Base-by-base conservation (phyloP, 1,284 basidiomycete genomes). In the Sporisorium sorghi region DNA sequence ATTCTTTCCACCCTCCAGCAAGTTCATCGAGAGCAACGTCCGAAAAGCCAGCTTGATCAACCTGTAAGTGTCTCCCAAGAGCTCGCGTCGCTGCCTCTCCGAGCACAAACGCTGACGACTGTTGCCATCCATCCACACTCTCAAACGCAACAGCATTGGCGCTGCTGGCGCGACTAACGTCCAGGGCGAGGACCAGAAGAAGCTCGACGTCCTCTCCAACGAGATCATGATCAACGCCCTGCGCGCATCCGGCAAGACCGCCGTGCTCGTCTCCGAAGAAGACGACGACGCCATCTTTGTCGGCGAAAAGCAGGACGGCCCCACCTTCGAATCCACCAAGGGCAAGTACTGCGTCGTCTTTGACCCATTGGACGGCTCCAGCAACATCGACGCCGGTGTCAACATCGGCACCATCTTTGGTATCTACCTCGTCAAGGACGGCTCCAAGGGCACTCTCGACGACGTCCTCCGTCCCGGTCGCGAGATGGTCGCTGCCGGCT, bases 321-420 rank as follows among this genome's bases (percentile, higher is more conserved):
- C 71, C 24, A 84, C 84, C 37, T 79, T 85, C 46, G 82, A 77
- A 11, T 56, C 70, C 23, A 58, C 58, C 52, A 63, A 63, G 47
- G 83, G 81, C 59, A 81, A 82, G 94, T 87, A 87, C 87, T 97
- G 94, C 81, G 94, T 98, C 79, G 97, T 99, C 10, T 99, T 99
- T 82, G 97, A 99, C 86, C 97, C 97, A 42, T 90, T 99, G 58
- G 97, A 99, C 83, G 97, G 97, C 58, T 93, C 91, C 81, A 94
- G 92, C 87, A 99, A 99, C 87, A 99, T 99, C 86, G 97, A 99
- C 85, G 97, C 97, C 75, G 97, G 96, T 90, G 97, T 99, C 74
- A 99, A 99, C 87, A 97, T 99, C 84, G 97, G 97, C 46, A 99
- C 97, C 65, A 99, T 99, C 87, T 99, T 99, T 85, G 97, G 97